A percentile compares a stretch with the other conserved stretches of the same genome.
Conservation (phyloP, 495 filamentous ascomycete genomes). For the Hypoxylon fuscum region DNA sequence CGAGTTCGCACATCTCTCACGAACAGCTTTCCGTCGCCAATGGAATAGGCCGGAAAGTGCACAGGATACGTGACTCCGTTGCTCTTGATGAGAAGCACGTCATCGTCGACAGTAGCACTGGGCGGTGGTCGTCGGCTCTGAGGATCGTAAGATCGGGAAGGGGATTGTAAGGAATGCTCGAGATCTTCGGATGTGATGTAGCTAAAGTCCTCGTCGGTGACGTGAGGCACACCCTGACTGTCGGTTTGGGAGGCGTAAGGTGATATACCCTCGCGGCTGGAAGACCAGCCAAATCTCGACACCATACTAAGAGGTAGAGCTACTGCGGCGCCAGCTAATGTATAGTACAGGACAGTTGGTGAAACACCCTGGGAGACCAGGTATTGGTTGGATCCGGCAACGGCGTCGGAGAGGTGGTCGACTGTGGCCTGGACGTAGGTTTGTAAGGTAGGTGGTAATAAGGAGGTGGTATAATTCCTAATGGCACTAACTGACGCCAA, state of each 20-base stretch:
- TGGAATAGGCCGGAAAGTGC: slow-evolving; percentile 82
- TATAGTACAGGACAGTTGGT: slow-evolving; percentile 56
- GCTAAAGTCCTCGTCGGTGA: slow-evolving; percentile 80
- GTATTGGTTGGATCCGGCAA: slow-evolving; percentile 65
- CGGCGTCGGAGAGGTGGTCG: slow-evolving; percentile 47
- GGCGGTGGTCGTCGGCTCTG: slow-evolving; percentile 44
- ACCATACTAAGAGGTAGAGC: slow-evolving; percentile 68
- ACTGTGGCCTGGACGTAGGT: slow-evolving; percentile 56
- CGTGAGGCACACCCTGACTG: slow-evolving; percentile 60
- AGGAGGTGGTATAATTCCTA: slow-evolving; percentile 50
- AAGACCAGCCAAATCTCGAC: slow-evolving; percentile 67
- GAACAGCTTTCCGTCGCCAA: slow-evolving; percentile 76
- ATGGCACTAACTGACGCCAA: slow-evolving; percentile 64
- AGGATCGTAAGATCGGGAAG: slow-evolving; percentile 40
- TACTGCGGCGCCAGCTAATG: slow-evolving; percentile 54
- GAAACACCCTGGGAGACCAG: slow-evolving; percentile 59
- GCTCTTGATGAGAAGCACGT: slow-evolving; percentile 79
- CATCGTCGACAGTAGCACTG: slow-evolving; percentile 65
- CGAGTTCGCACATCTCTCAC: slow-evolving; percentile 72
- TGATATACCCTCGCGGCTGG: slow-evolving; percentile 61
- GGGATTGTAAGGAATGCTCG: slow-evolving; percentile 51
- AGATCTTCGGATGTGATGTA: slow-evolving; percentile 82
- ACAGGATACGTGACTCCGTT: slow-evolving; percentile 75
- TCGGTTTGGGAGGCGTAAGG: slow-evolving; percentile 63
- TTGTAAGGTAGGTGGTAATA: slow-evolving; percentile 57